Base-by-base conservation (phyloP, 2,329 filamentous ascomycete genomes). In the Davidsoniella neocaledoniae region DNA sequence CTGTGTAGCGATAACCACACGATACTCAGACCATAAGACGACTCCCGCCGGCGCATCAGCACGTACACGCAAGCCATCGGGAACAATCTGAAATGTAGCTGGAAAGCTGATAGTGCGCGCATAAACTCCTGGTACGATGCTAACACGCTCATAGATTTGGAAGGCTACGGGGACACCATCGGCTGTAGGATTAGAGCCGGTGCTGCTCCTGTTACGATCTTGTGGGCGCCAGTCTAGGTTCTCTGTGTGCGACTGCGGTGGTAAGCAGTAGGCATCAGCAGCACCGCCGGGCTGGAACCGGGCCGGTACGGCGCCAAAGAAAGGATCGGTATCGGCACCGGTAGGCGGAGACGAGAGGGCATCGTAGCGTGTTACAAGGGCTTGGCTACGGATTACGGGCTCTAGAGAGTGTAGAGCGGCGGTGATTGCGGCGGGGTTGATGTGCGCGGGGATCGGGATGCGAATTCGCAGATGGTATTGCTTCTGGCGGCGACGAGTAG, bases 31-130 rank as follows among this genome's bases (percentile, higher is more conserved):
- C 60, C 68, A 64, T 48, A 71, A 63, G 14, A 61, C 59, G 19
- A 71, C 67, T 37, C 68, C 68, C 21, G 60, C 67, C 2, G 63
- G 60, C 4, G 68, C 67, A 39, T 66, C 60, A 45, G 66, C 68
- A 38, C 68, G 61, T 48, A 64, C 64, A n/a, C 68, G 63, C 26
- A 68, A 58, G 44, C 68, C 68, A 36, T 61, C 57, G 19, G 60
- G 59, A 29, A 66, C 62, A 53, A 58, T 61, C 56, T 71, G 68
- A 54, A 71, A 69, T 25, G 68, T 62, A 53, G 65, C 66, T 4
- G 64, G 64, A 51, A 71, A 65, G 47, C 55, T 56, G 37, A 71
- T 61, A 29, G 64, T 62, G 56, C 65, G 69, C 43, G 56, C 60
- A 3, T 59, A 60, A 21, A 68, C 54, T 43, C 67, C 65, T 1